A percentile compares a stretch with the other conserved stretches of the same genome.
Conservation (phyloP, 352 stramenopile genomes). For the Globisporangium nodosum region DNA sequence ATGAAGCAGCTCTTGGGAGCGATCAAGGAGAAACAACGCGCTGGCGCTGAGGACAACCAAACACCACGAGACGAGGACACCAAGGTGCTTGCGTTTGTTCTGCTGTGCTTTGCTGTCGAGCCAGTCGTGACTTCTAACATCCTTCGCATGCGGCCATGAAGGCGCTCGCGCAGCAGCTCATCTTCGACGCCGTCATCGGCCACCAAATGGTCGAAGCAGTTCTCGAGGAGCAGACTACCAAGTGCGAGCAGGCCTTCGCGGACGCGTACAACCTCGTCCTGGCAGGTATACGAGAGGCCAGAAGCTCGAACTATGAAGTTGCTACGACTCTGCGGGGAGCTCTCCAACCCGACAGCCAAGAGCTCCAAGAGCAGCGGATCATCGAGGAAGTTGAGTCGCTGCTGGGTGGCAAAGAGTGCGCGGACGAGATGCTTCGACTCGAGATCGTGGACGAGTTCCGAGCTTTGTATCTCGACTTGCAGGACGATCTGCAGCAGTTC, state of each 20-base stretch:
- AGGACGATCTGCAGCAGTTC: constrained; percentile 27
- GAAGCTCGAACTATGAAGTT: not conserved
- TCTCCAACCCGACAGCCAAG: not conserved
- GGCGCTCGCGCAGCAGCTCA: constrained; percentile 33
- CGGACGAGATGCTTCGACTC: constrained; percentile 42
- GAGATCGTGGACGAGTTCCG: constrained; percentile 34
- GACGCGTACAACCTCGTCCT: constrained; percentile 26
- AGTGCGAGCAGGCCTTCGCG: constrained; percentile 35
- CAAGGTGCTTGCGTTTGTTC: constrained; percentile 9
- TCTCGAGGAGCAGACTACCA: constrained; percentile 42
- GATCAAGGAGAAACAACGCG: constrained; percentile 12
- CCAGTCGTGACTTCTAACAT: not conserved
- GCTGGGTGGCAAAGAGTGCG: constrained; percentile 14
- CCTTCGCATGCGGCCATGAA: constrained; percentile 1
- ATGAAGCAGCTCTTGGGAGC: constrained; percentile 46
- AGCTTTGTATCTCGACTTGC: constrained; percentile 16
- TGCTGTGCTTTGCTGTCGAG: not conserved
- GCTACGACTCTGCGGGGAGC: not conserved
- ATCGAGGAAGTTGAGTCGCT: constrained; percentile 11
- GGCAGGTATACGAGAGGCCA: constrained; percentile 15
- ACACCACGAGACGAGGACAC: constrained; percentile 15
- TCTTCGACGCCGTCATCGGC: constrained; percentile 69
- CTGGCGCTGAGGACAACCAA: constrained; percentile 18
- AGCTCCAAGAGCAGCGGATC: constrained; percentile 20
- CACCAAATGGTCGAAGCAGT: constrained; percentile 59